phyloP scores from a whole-genome alignment of 257 asterid species.

The Coffea canephora region DNA sequence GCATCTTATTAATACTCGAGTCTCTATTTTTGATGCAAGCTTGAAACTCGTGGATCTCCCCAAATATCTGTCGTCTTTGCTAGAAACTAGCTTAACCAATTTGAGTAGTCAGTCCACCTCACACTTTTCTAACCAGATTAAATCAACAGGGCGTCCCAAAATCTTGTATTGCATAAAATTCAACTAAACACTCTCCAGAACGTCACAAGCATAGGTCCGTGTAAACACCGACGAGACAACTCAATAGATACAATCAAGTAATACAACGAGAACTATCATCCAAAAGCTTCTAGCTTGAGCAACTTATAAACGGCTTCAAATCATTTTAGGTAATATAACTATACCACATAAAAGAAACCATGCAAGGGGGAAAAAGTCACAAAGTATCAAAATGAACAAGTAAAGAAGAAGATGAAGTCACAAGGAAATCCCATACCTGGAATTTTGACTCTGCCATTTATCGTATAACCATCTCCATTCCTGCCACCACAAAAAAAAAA shows the following conservation, averaged over 20 bases:
- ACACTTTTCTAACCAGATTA: background rate
- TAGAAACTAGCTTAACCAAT: background rate
- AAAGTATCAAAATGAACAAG: background rate
- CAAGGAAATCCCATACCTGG: slow-evolving; percentile 22
- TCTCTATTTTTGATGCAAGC: too few relatives aligned
- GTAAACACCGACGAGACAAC: background rate
- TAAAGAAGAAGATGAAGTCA: background rate
- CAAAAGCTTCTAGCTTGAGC: background rate
- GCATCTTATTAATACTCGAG: too few relatives aligned
- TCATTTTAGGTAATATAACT: background rate
- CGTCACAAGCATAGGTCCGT: background rate
- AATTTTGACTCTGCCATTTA: slow-evolving; percentile 38
- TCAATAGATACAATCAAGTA: background rate
- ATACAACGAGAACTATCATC: background rate
- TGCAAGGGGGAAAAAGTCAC: too few relatives aligned
- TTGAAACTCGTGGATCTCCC: background rate
- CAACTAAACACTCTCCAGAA: background rate
- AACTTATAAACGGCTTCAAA: background rate
- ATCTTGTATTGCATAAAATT: background rate
- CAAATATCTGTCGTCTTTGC: background rate
- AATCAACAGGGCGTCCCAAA: background rate
- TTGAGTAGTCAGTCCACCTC: background rate
- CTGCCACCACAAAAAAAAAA: slow-evolving; percentile 11
- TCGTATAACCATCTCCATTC: slow-evolving; percentile 32
- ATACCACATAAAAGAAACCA: background rate